A percentile compares a stretch with the other conserved stretches of the same genome.
These are phyloP conservation scores for Heteromeles arbutifolia DNA, from an alignment of 306 rosid genomes.

Conservation along the genomic window DNA sequence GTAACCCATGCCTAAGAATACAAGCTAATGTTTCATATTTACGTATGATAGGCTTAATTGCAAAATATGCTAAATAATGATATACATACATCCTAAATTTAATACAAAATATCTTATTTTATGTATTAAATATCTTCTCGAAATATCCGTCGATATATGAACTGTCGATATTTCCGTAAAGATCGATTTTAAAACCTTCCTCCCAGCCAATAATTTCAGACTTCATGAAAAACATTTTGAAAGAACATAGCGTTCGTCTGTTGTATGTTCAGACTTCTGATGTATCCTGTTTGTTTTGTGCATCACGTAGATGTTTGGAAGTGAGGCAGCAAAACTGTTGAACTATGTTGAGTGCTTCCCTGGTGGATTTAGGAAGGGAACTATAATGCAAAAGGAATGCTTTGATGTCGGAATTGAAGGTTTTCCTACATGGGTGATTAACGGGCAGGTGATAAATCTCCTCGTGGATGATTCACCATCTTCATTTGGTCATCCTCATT, in stretches of 20 bases:
- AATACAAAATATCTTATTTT: too few species aligned
- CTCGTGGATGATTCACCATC: background rate
- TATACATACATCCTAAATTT: too few species aligned
- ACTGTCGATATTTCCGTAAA: too few species aligned
- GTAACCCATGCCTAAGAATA: too few species aligned
- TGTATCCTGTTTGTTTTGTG: background rate
- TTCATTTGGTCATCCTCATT: background rate
- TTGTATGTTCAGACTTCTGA: background rate
- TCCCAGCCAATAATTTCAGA: background rate
- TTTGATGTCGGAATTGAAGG: constrained; percentile 65
- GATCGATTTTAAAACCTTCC: background rate
- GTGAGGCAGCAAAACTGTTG: constrained; percentile 66
- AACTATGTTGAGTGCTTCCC: constrained; percentile 94
- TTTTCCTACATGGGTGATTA: constrained; percentile 83
- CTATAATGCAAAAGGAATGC: constrained; percentile 61
- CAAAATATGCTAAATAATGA: too few species aligned
- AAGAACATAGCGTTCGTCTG: background rate
- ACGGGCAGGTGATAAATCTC: constrained; percentile 60
- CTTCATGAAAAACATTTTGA: too few species aligned
- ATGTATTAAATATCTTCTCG: too few species aligned
- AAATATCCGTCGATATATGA: too few species aligned
- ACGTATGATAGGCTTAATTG: too few species aligned
- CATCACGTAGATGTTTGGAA: constrained; percentile 67
- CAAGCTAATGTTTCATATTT: too few species aligned
- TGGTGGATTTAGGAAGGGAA: constrained; percentile 64